A percentile compares a stretch with the other conserved stretches of the same genome.
These are phyloP conservation scores for Mycena citricolor DNA, from an alignment of 1,284 basidiomycete genomes.

Conservation along the genomic window DNA sequence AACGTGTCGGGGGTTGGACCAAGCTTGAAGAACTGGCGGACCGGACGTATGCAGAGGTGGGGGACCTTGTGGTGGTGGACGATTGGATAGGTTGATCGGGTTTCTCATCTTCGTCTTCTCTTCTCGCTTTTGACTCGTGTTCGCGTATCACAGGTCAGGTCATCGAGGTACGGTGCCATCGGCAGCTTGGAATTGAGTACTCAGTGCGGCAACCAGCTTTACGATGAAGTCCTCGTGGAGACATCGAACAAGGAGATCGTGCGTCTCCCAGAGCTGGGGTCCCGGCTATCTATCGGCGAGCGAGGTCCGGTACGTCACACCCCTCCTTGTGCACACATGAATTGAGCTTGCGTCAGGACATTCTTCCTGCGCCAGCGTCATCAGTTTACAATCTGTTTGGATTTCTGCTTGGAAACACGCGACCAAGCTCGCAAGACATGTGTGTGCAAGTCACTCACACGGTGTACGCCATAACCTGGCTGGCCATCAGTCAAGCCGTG, in stretches of 20 bases:
- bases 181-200: too few relatives aligned
- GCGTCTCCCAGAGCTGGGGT: constrained; percentile 73
- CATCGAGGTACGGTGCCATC: constrained; percentile 31
- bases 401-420: constrained; percentile 44
- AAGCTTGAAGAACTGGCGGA: constrained; percentile 60
- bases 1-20: constrained; percentile 64
- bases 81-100: constrained; percentile 82
- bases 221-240: constrained; percentile 80
- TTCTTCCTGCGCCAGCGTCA: constrained; percentile 56
- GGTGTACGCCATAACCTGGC: constrained; percentile 82
- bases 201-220: too few relatives aligned
- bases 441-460: constrained; percentile 79
- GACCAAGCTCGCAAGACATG: constrained; percentile 50
- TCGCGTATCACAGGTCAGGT: too few relatives aligned
- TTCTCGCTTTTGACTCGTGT: too few relatives aligned
- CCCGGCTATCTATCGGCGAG: constrained; percentile 70
- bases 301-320: constrained; percentile 56
- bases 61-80: constrained; percentile 80
- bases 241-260: constrained; percentile 58
- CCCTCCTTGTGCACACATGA: constrained; percentile 7
- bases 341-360: constrained; percentile 47
- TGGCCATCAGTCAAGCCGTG: constrained; percentile 88
- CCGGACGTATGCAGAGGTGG: constrained; percentile 63
- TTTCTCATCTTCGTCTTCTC: constrained; percentile 8
- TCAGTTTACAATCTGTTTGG: constrained; percentile 47